phyloP scores from a whole-genome alignment of 176 grass and related monocot species.

The Aechmea fasciata region DNA sequence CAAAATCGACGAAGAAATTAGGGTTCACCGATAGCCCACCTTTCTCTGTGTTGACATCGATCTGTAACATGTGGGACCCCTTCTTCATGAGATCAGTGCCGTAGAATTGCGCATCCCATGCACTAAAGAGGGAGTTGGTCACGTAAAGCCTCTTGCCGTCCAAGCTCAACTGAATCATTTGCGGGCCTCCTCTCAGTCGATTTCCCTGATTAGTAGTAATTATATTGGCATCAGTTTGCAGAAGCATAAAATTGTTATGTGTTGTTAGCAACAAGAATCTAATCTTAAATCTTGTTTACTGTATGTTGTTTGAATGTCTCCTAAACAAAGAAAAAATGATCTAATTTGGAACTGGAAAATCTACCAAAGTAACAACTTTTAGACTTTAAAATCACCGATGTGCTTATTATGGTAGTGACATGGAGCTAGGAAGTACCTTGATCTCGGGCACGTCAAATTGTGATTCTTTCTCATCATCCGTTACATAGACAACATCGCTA shows the following conservation, averaged over 20 bases:
- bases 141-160: constrained; percentile 83
- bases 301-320: not conserved
- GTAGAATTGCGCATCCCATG: constrained; percentile 80
- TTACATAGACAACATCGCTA: constrained; percentile 51
- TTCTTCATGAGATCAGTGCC: constrained; percentile 63
- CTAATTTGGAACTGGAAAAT: not conserved
- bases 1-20: constrained; percentile 84
- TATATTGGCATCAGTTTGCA: not conserved
- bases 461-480: constrained; percentile 53
- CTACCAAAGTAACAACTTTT: not conserved
- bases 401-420: not conserved
- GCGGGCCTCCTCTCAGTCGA: constrained; percentile 78
- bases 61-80: constrained; percentile 86
- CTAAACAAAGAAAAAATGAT: not conserved
- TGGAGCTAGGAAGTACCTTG: constrained; percentile 41
- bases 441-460: constrained; percentile 68
- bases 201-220: constrained; percentile 39
- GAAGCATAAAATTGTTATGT: not conserved
- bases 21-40: constrained; percentile 74
- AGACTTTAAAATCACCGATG: not conserved
- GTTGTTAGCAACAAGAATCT: not conserved
- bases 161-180: constrained; percentile 90
- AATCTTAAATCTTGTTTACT: not conserved
- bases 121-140: constrained; percentile 91
- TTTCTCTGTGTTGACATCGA: constrained; percentile 61